Evolutionary conservation across 2,329 filamentous ascomycete genomes (phyloP).

Genomic region (Alternaria viburni): DNA sequence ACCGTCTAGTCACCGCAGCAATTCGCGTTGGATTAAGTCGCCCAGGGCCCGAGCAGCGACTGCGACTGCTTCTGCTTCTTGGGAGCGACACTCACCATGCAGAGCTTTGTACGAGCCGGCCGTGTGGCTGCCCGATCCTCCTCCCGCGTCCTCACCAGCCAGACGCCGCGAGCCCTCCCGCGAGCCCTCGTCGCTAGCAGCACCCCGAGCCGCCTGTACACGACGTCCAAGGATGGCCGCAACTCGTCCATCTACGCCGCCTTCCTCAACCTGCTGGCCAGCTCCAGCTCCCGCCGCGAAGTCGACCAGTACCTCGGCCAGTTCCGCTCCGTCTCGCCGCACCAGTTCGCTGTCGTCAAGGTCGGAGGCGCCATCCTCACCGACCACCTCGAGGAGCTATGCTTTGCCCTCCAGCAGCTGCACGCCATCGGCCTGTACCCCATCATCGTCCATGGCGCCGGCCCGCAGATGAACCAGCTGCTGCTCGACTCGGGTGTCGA

Average conservation of each 20-base stretch:
- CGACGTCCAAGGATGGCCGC: conserved; percentile 39
- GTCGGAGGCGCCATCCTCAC: conserved; percentile 95
- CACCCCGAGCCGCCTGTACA: conserved; percentile 40
- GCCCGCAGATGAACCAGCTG: conserved; percentile 91
- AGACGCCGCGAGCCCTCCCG: conserved; percentile 35
- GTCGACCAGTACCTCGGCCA: conserved; percentile 97
- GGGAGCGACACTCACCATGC: conserved; percentile 43
- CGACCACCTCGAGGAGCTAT: conserved; percentile 90
- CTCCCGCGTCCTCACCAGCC: conserved; percentile 40
- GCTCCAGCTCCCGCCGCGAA: conserved; percentile 94
- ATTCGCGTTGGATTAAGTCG: conserved; percentile 26
- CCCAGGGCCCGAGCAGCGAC: conserved; percentile 10
- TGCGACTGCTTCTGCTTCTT: conserved; percentile 14
- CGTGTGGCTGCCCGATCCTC: conserved; percentile 45
- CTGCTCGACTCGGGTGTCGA: conserved; percentile 90
- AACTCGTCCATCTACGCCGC: conserved; percentile 62
- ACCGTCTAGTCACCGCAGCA: conserved; percentile 16
- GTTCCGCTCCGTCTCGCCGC: conserved; percentile 94
- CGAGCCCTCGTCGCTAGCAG: conserved; percentile 41
- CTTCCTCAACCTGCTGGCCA: conserved; percentile 89
- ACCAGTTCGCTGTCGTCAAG: conserved; percentile 98
- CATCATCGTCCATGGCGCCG: conserved; percentile 93
- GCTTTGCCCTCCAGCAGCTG: conserved; percentile 85
- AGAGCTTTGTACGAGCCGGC: conserved; percentile 48
- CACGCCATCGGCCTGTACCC: conserved; percentile 95